Percentiles rank a stretch among this genome's conserved stretches.
These are phyloP conservation scores for Candida gigantensis DNA, from an alignment of 1,139 yeast species.

Conservation along the genomic window DNA sequence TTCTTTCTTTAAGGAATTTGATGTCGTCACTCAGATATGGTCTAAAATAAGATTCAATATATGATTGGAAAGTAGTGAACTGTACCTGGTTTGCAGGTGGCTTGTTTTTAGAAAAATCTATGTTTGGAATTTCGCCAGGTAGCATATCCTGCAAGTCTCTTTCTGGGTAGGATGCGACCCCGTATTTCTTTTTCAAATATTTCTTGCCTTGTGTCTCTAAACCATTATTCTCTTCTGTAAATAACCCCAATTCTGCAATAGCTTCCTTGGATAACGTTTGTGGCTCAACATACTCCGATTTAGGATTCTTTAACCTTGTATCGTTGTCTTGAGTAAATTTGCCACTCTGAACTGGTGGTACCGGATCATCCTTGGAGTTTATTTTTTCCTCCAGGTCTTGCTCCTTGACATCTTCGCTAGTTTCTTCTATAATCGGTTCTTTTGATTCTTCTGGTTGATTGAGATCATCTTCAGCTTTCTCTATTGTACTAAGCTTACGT, in stretches of 20 bases:
- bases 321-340: conserved; percentile 53
- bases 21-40: conserved; percentile 78
- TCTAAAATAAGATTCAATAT: conserved; percentile 83
- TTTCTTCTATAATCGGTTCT: conserved; percentile 17
- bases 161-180: conserved; percentile 87
- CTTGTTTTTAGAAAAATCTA: conserved; percentile 81
- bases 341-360: conserved; percentile 50
- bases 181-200: conserved; percentile 72
- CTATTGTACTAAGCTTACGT: conserved; percentile 13
- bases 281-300: conserved; percentile 72
- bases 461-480: conserved; percentile 8
- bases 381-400: conserved; percentile 15
- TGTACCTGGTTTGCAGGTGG: conserved; percentile 89
- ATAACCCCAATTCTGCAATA: conserved; percentile 61
- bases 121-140: conserved; percentile 87
- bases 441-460: conserved; percentile 14
- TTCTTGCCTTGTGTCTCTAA: conserved; percentile 67
- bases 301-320: conserved; percentile 69
- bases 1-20: conserved; percentile 65
- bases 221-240: conserved; percentile 58
- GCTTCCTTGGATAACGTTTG: conserved; percentile 75
- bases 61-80: conserved; percentile 82
- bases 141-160: conserved; percentile 70
- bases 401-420: too few species aligned
- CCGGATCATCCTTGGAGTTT: conserved; percentile 33